Base-by-base conservation (phyloP, 352 stramenopile species). In the Globisporangium cederbergense region DNA sequence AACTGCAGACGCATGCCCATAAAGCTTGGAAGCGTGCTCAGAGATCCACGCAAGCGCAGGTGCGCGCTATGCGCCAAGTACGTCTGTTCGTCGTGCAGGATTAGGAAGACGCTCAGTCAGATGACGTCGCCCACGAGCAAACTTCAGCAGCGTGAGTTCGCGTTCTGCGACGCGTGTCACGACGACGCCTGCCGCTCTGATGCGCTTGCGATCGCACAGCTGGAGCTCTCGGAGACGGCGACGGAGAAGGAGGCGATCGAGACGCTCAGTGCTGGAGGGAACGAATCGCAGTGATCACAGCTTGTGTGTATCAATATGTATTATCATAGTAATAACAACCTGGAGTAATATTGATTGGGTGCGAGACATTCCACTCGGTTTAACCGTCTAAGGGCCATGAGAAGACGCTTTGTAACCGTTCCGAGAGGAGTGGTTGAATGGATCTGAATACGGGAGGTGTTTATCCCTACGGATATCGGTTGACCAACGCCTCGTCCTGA, bases 71-170 rank as follows among this genome's bases (percentile, higher is more conserved):
- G 42, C 43, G 0, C 28, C 13, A 16, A 55, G 18, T 55, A 55
- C 43, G 28, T 62, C 1, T 66, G 50, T 28, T 38, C 49, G 22
- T 7, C 20, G 6, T 65, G 60, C n/a, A 38, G 52, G 14, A 30
- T 60, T 11, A 49, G 25, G 22, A 58, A 59, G 60, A n/a, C 16
- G 46, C 18, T 65, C 25, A 58, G 59, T 25, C 50, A 51, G 46
- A 22, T 65, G 2, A 25, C 2, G 25, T 43, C 43, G 16, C 22
- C 43, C 6, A 51, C 13, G 3, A 16, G 11, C n/a, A 42, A 34
- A 5, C 58, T 62, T 1, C 16, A n/a, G 28, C 28, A n/a, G 30
- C 32, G 42, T n/a, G 45, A 28, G 45, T 28, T 51, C 45, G 45
- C 45, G 34, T 59, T 59, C 53, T 59, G 34, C n/a, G 25, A 18